These are phyloP conservation scores for Leavenworthia alabamica DNA, from an alignment of 345 rosid species.

Conservation along the genomic window DNA sequence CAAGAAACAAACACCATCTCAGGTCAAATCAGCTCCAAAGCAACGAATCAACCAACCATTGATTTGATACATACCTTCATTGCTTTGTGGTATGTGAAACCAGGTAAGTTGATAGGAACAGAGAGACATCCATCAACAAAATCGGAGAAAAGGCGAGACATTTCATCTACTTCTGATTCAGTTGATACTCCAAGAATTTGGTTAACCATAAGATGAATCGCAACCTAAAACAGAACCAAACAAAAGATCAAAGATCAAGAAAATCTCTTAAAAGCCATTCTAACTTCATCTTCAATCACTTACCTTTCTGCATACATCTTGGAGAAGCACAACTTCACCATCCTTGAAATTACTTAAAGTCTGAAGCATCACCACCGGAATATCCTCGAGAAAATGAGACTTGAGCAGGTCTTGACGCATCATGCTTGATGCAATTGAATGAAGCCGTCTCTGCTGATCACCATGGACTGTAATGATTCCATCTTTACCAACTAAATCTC, in stretches of 20 bases:
- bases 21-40: not conserved
- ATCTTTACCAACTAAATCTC: constrained; percentile 77
- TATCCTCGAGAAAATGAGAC: constrained; percentile 55
- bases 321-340: constrained; percentile 52
- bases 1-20: not conserved
- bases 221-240: constrained; percentile 42
- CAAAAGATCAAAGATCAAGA: constrained; percentile 7
- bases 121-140: constrained; percentile 91
- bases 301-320: constrained; percentile 82
- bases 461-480: constrained; percentile 79
- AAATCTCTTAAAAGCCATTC: not conserved
- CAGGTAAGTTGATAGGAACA: constrained; percentile 69
- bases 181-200: constrained; percentile 62
- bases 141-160: constrained; percentile 67
- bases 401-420: constrained; percentile 73
- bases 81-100: constrained; percentile 62
- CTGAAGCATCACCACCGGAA: constrained; percentile 51
- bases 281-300: constrained; percentile 8
- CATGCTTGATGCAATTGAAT: constrained; percentile 69
- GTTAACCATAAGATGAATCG: constrained; percentile 77
- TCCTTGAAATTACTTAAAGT: constrained; percentile 37
- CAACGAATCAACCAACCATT: not conserved
- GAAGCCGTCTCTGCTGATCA: constrained; percentile 68
- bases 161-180: constrained; percentile 60
- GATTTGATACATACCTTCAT: constrained; percentile 46